Base-by-base conservation (phyloP, 495 filamentous ascomycete species). In the Daldinia grandis region DNA sequence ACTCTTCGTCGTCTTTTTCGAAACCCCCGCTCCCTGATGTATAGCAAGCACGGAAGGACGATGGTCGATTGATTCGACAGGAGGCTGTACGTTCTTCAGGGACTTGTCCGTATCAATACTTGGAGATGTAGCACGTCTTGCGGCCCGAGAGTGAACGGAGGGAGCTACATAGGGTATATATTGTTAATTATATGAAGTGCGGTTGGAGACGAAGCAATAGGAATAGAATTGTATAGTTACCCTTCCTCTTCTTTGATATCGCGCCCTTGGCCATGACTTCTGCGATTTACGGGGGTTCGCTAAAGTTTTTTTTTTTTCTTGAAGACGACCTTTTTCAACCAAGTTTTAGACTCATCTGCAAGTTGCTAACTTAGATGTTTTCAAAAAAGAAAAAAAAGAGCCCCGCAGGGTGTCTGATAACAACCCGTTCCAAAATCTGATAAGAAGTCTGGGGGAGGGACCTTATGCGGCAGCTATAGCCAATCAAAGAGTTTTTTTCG, bases 41-140 rank as follows among this genome's bases (percentile, higher is more conserved):
- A 84, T 81, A 0, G 87, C 81, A 25, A 94, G 85, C 55, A 92
- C 80, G 4, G 88, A 86, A 33, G 90, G 85, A 6, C 86, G 86
- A 42, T 82, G 66, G 61, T 81, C 74, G 37, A 80, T 76, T 3
- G 84, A 82, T 33, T 87, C 82, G 25, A 81, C 75, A 1, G 89
- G 87, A 10, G 87, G 84, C 50, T 86, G 85, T 51, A 86, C 81
- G 56, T 86, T 76, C 69, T 88, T 89, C 38, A 94, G 79, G 3
- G 91, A 93, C 80, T 93, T 92, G 81, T 94, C 91, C 66, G 88
- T 83, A 75, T 93, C 82, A 78, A 92, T 86, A 76, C 88, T 84
- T 12, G 90, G 91, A 14, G 91, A 91, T 25, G 86, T 87, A 40
- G 86, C 92, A 56, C 93, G 88, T 73, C 90, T 85, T 69, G 90